Conservation (phyloP, 345 rosid genomes). For the Excoecaria agallocha region DNA sequence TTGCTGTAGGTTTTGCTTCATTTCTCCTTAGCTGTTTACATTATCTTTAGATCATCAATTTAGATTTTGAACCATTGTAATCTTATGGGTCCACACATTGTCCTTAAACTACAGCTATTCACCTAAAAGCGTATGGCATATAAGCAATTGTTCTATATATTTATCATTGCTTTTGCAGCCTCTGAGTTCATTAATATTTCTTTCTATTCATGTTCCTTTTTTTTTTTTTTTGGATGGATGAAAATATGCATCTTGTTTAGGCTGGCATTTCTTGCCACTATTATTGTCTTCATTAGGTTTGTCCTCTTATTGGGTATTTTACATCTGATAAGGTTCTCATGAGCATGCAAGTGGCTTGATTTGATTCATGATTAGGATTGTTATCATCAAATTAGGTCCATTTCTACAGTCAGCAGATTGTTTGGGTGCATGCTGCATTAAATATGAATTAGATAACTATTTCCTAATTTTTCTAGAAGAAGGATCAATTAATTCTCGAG, state of each 20-base stretch:
- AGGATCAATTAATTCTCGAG: neutral
- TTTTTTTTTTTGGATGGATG: no score
- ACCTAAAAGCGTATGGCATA: neutral
- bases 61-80: neutral
- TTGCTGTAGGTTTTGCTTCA: neutral
- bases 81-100: slow-evolving; percentile 2
- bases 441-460: neutral
- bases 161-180: neutral
- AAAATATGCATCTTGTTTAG: no score
- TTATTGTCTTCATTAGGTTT: neutral
- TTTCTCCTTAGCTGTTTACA: neutral
- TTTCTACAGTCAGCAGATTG: neutral
- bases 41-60: no score
- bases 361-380: neutral
- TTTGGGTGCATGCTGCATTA: neutral
- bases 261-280: no score
- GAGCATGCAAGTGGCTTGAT: neutral
- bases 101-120: neutral
- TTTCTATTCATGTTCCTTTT: neutral
- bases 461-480: neutral
- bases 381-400: neutral
- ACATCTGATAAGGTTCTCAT: neutral
- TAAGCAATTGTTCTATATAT: neutral
- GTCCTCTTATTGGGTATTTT: neutral
- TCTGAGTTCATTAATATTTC: neutral